These are phyloP conservation scores for Talaromyces atroroseus DNA, from an alignment of 2,329 filamentous ascomycete genomes.

Conservation along the genomic window DNA sequence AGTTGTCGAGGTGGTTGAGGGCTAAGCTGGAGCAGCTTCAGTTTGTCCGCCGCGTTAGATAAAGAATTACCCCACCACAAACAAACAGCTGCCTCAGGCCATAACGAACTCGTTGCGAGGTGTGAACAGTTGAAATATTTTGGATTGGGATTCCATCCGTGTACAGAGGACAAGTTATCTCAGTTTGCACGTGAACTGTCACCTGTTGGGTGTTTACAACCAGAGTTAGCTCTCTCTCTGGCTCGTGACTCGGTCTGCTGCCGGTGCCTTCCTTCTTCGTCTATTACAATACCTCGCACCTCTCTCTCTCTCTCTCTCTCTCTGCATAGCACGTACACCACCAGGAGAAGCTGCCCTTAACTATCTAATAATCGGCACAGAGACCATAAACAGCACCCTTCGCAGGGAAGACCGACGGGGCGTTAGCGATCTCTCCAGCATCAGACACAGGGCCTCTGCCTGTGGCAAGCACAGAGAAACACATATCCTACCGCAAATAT, in stretches of 20 bases:
- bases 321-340: not conserved
- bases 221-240: not conserved
- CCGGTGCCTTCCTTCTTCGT: not conserved
- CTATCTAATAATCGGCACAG: not conserved
- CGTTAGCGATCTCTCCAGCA: not conserved
- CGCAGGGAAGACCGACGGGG: not conserved
- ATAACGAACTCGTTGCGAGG: not conserved
- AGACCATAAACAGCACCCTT: not conserved
- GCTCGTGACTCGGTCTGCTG: constrained; percentile 9
- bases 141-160: not conserved
- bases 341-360: not conserved
- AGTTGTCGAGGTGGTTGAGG: not conserved
- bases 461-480: not conserved
- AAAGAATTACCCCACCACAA: constrained; percentile 7
- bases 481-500: constrained; percentile 30
- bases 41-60: not conserved
- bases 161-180: not conserved
- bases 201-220: not conserved
- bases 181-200: not conserved
- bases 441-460: not conserved
- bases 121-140: too few species aligned
- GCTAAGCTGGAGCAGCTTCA: not conserved
- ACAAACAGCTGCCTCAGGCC: constrained; percentile 6
- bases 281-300: not conserved
- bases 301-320: too few species aligned